Evolutionary conservation across 208 protist species (phyloP).

Genomic region (Trypanosoma vivax): DNA sequence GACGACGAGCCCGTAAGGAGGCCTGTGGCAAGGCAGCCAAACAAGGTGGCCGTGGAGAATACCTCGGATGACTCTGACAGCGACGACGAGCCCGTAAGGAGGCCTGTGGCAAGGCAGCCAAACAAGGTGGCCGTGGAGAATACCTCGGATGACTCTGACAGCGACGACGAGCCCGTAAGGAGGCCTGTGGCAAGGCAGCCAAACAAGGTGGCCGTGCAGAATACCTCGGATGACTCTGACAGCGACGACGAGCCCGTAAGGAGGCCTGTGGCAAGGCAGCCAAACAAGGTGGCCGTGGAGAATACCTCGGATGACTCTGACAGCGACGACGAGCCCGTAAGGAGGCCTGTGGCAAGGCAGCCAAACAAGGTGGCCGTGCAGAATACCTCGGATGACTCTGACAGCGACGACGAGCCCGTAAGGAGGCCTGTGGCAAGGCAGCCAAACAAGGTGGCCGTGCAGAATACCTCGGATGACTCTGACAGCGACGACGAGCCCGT

Average conservation of each 20-base stretch:
- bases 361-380: neutral
- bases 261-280: neutral
- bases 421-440: too few relatives aligned
- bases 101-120: neutral
- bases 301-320: neutral
- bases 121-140: neutral
- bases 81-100: neutral
- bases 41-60: neutral
- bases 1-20: neutral
- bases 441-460: neutral
- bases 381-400: neutral
- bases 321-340: neutral
- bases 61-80: neutral
- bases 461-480: slow-evolving; percentile 8
- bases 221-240: neutral
- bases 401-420: neutral
- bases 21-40: neutral
- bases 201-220: neutral
- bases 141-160: neutral
- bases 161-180: neutral
- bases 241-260: slow-evolving; percentile 1
- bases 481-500: slow-evolving; percentile 23
- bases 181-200: neutral
- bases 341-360: neutral
- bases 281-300: neutral